Base-by-base conservation (phyloP, 2,329 filamentous ascomycete species). In the Trichoderma citrinoviride region DNA sequence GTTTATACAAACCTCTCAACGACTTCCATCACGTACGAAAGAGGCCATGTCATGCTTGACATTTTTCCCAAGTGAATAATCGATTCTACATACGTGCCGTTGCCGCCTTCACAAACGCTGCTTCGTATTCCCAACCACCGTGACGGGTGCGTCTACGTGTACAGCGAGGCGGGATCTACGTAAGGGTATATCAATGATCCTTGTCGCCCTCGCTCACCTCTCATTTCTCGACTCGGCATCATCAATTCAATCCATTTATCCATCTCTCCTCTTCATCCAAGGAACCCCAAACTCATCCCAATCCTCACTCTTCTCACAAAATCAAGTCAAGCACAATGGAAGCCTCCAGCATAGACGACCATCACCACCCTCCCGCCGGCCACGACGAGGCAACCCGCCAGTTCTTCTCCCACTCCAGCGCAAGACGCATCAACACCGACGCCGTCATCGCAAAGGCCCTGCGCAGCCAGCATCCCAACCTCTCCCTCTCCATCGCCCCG, bases 361-460 rank as follows among this genome's bases (percentile, higher is more conserved):
- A 37, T 12, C 33, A 10, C 14, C 33, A 37, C 33, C 33, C 33
- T 25, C 50, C 37, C 8, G 15, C 49, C 47, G 7, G 33, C 19
- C 37, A 52, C 37, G 64, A 66, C 29, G 60, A 66, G n/a, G 53
- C 65, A 27, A 58, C 65, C 7, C 54, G 54, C 23, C 53, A 66
- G n/a, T 69, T 65, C 66, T 80, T 81, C 67, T 67, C 75, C 7
- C 80, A 84, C 71, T 77, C 77, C 3, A 72, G 72, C 19, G 81
- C 71, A 23, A 71, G 73, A 52, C 77, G 79, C 52, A 67, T 78
- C 71, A 77, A 78, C 71, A 82, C 81, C 3, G 78, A 83, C 66
- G 70, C 75, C 3, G 68, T 81, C 52, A 75, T 84, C 64, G 73
- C 77, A 41, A 68, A 71, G 15, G 70, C 79, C 0, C 74, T 84